Conservation (phyloP, 2,329 filamentous ascomycete genomes). For the Aureobasidium mangrovei region DNA sequence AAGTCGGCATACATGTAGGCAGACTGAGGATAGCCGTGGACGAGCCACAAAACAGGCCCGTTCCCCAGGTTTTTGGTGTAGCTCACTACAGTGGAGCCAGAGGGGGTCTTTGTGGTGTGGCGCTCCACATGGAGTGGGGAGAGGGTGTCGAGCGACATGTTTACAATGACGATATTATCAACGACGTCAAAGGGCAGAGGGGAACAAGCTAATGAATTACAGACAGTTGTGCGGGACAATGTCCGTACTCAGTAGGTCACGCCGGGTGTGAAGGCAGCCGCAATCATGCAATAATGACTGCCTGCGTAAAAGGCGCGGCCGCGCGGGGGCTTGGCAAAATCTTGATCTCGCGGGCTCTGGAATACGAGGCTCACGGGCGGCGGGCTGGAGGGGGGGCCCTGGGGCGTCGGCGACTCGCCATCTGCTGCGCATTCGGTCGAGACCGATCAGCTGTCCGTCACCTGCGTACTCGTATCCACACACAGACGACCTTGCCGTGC, state of each 20-base stretch:
- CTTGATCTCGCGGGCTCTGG: no score
- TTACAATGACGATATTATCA: background rate
- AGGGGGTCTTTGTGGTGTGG: constrained; percentile 21
- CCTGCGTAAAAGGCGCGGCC: no score
- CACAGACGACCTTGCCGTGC: background rate
- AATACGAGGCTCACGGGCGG: no score
- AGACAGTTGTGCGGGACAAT: no score
- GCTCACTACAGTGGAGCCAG: constrained; percentile 25
- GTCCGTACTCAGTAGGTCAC: no score
- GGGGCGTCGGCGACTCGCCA: no score
- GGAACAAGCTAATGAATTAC: constrained; percentile 1
- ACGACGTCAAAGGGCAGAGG: background rate
- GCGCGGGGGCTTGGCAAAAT: no score
- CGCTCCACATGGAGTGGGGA: constrained; percentile 23
- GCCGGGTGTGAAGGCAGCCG: no score
- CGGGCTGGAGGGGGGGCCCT: no score
- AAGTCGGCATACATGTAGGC: constrained; percentile 24
- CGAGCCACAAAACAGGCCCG: constrained; percentile 32
- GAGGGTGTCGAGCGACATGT: constrained; percentile 20
- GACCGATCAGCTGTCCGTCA: background rate
- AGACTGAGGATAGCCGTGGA: constrained; percentile 41
- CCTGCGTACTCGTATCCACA: background rate
- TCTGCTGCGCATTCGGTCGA: no score
- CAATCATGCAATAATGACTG: no score
- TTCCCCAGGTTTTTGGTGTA: constrained; percentile 27